These are phyloP conservation scores for Pseudozyma hubeiensis DNA, from an alignment of 1,284 basidiomycete species.

Conservation along the genomic window DNA sequence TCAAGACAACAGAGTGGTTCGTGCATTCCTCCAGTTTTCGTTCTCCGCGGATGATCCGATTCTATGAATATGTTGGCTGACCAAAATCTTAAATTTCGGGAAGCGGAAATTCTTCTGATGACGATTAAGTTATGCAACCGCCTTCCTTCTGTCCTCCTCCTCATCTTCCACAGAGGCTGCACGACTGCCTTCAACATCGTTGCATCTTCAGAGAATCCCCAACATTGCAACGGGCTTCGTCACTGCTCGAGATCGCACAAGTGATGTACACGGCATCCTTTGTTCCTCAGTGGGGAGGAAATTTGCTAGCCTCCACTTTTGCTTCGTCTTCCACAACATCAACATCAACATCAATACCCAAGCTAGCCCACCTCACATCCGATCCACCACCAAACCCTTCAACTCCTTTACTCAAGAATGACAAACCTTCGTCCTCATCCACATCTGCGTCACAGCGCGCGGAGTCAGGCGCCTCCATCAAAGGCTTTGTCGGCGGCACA, in stretches of 20 bases:
- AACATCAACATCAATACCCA: slow-evolving; percentile 16
- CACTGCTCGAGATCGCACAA: too few relatives aligned
- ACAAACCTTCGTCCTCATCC: not conserved
- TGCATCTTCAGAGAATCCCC: too few relatives aligned
- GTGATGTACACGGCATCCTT: slow-evolving; percentile 29
- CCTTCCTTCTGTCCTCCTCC: too few relatives aligned
- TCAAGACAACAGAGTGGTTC: not conserved
- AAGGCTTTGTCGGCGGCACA: slow-evolving; percentile 69
- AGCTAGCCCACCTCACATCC: slow-evolving; percentile 10
- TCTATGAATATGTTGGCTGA: not conserved
- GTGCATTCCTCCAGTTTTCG: not conserved
- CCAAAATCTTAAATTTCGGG: not conserved
- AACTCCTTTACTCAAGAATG: slow-evolving; percentile 9
- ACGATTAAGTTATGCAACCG: not conserved
- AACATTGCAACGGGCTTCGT: too few relatives aligned
- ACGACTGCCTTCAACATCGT: too few relatives aligned
- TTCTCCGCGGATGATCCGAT: not conserved
- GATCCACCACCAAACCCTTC: slow-evolving; percentile 37
- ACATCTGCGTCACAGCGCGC: slow-evolving; percentile 1
- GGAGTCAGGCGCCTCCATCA: slow-evolving; percentile 43
- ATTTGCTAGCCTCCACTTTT: slow-evolving; percentile 10
- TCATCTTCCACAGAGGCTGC: too few relatives aligned
- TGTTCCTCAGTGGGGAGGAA: slow-evolving; percentile 26
- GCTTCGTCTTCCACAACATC: slow-evolving; percentile 6
- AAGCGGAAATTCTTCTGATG: slow-evolving; percentile 2